phyloP scores from a whole-genome alignment of 129 eudicot species.

The Flaveria brownii region DNA sequence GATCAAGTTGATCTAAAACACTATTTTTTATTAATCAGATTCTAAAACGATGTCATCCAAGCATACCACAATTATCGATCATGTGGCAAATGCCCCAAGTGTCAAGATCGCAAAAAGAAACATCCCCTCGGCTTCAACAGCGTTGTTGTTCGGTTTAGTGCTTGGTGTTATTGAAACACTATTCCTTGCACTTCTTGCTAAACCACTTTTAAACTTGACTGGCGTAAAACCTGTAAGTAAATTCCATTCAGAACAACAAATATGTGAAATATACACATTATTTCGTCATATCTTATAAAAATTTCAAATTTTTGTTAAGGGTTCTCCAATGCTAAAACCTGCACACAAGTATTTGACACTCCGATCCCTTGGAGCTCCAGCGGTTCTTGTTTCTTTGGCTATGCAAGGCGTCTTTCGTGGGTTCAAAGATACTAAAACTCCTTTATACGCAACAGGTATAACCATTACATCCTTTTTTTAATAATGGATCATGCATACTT shows the following conservation, averaged over 20 bases:
- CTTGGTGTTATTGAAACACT: conserved; percentile 63
- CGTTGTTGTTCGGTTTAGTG: conserved; percentile 52
- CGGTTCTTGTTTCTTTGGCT: conserved; percentile 58
- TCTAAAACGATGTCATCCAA: conserved; percentile 16
- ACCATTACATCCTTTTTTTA: not conserved
- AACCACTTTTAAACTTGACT: conserved; percentile 57
- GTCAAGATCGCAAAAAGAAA: conserved; percentile 34
- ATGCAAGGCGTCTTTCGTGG: conserved; percentile 62
- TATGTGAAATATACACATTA: not conserved
- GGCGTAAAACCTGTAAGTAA: conserved; percentile 69
- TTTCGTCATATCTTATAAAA: not conserved
- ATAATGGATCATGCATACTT: not conserved
- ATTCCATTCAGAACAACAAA: not conserved
- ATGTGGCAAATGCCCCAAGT: not conserved
- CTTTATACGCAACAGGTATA: conserved; percentile 65
- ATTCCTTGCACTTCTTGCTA: conserved; percentile 53
- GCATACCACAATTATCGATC: conserved; percentile 9
- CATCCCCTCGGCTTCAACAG: conserved; percentile 79
- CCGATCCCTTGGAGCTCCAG: conserved; percentile 49
- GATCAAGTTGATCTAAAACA: too few relatives aligned
- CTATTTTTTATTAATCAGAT: conserved; percentile 24
- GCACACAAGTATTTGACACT: conserved; percentile 45
- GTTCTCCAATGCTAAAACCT: conserved; percentile 43
- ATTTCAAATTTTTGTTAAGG: conserved; percentile 14
- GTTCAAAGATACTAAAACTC: conserved; percentile 53